Evolutionary conservation across 176 grass and related monocot genomes (phyloP).

Genomic region (Hyparrhenia diplandra): DNA sequence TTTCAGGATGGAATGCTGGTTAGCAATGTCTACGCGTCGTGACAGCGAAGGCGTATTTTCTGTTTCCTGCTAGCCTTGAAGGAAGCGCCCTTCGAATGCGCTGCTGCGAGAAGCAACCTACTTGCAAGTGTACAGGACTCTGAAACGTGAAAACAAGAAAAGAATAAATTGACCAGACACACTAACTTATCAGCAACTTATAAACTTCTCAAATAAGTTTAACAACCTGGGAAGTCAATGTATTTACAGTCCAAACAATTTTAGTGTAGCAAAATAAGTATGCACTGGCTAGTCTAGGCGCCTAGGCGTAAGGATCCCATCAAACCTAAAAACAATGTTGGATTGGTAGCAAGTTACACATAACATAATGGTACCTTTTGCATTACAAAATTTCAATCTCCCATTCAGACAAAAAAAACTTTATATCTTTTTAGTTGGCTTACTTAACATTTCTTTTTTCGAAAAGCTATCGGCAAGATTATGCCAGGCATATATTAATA

Average conservation of each 20-base stretch:
- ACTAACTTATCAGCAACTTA: neutral
- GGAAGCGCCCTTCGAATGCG: neutral
- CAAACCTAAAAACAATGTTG: neutral
- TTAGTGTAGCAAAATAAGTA: neutral
- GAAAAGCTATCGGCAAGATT: too few relatives aligned
- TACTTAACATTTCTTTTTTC: neutral
- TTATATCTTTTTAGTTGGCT: neutral
- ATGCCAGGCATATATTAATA: too few relatives aligned
- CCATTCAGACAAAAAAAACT: neutral
- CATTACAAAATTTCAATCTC: neutral
- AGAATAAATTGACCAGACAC: neutral
- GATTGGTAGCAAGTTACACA: too few relatives aligned
- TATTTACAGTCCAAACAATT: neutral
- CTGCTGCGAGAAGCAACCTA: neutral
- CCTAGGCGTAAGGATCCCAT: neutral
- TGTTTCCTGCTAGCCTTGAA: neutral
- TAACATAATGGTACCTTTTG: neutral
- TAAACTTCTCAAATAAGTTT: neutral
- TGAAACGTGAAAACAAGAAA: too few relatives aligned
- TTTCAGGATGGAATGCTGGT: neutral
- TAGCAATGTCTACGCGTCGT: fast-evolving
- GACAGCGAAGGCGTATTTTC: fast-evolving
- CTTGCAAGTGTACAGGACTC: too few relatives aligned
- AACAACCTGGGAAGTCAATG: neutral
- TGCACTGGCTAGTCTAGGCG: neutral